Conservation (phyloP, 768 basidiomycete species). For the Kwoniella sp. region DNA sequence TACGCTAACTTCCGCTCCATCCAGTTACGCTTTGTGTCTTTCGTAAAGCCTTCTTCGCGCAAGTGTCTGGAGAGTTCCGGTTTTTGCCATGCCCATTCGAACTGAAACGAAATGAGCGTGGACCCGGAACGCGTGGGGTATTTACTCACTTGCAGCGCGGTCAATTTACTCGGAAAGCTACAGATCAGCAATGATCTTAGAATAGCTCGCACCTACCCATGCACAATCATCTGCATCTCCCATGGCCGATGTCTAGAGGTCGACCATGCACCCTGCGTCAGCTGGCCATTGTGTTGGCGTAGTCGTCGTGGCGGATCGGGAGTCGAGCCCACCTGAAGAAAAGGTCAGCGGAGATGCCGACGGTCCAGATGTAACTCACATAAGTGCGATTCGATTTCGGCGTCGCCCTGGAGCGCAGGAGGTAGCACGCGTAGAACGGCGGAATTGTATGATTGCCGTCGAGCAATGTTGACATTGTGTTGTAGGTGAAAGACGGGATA, state of each 20-base stretch:
- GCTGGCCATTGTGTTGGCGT: slow-evolving; percentile 78
- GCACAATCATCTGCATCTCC: slow-evolving; percentile 81
- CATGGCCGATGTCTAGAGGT: slow-evolving; percentile 63
- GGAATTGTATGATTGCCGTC: slow-evolving; percentile 55
- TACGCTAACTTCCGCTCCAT: slow-evolving; percentile 51
- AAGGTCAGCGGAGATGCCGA: background rate
- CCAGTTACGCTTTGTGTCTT: slow-evolving; percentile 44
- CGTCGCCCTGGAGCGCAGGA: slow-evolving; percentile 68
- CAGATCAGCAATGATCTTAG: slow-evolving; percentile 11
- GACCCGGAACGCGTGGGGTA: background rate
- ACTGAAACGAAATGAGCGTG: slow-evolving; percentile 57
- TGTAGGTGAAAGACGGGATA: background rate
- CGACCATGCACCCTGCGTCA: slow-evolving; percentile 70
- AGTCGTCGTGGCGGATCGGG: slow-evolving; percentile 57
- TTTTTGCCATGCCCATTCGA: slow-evolving; percentile 84
- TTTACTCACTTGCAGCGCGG: slow-evolving; percentile 60
- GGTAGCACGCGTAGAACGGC: slow-evolving; percentile 78
- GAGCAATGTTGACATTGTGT: slow-evolving; percentile 37
- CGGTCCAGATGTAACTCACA: too few species aligned
- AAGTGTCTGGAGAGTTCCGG: slow-evolving; percentile 71
- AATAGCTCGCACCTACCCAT: slow-evolving; percentile 57
- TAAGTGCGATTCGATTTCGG: slow-evolving; percentile 65
- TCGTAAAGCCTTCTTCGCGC: slow-evolving; percentile 50
- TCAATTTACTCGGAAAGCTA: slow-evolving; percentile 73
- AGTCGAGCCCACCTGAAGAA: slow-evolving; percentile 56